Conservation (phyloP, 352 stramenopile species). For the Phytopythium sindhum region DNA sequence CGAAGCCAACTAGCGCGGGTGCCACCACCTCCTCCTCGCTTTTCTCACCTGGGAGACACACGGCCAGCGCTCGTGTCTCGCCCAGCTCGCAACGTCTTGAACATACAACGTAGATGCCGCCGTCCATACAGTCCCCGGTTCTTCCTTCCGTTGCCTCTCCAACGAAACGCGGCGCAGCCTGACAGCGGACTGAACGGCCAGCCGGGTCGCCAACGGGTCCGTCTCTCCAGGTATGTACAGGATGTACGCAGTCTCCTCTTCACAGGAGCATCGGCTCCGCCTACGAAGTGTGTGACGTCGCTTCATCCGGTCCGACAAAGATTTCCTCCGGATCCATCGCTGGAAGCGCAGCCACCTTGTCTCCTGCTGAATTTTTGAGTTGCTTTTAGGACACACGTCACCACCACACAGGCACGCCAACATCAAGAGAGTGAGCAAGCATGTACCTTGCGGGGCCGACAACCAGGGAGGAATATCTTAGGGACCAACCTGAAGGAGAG, state of each 20-base stretch:
- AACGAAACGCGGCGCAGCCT: background rate
- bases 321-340: conserved; percentile 62
- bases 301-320: conserved; percentile 41
- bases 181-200: background rate
- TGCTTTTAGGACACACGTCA: conserved; percentile 25
- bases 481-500: conserved; percentile 56
- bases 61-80: background rate
- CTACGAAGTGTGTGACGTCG: conserved; percentile 34
- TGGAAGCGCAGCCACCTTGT: conserved; percentile 35
- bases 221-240: conserved; percentile 8
- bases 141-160: background rate
- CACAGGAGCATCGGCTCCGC: background rate
- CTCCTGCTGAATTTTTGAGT: conserved; percentile 51
- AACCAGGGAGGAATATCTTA: background rate
- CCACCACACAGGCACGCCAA: background rate
- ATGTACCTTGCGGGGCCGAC: background rate
- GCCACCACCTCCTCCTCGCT: background rate
- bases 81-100: conserved; percentile 4
- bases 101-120: conserved; percentile 7
- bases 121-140: background rate
- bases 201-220: background rate
- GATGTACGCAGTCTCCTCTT: background rate
- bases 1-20: background rate
- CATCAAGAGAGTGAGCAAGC: conserved; percentile 4
- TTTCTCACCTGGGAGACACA: background rate